Evolutionary conservation across 306 rosid genomes (phyloP), one percentile per base, ranked within the genome.

Genomic region (Crotalaria pallida): DNA sequence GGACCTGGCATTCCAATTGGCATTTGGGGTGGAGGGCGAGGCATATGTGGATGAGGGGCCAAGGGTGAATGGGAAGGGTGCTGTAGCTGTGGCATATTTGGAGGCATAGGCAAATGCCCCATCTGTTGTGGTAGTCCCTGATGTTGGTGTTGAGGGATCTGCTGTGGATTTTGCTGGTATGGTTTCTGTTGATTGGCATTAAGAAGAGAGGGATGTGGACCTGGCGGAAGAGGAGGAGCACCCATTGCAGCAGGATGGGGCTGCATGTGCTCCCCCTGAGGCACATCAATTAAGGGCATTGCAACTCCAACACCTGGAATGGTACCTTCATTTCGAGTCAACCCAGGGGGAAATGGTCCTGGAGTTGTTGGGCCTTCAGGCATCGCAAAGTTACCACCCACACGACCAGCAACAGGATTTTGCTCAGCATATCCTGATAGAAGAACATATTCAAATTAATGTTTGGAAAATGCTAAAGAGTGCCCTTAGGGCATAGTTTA

Each of bases 171-270:
- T 60, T 87, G 96, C 53, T 87, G 96, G 80, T 81, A 94, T 44
- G 84, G 81, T 67, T 85, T 96, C 72, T 94, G 98, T 83, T 94
- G 98, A 72, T 88, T 94, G 64, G 80, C 72, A 66, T 81, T 86
- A 55, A 94, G 96, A 78, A 93, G 97, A 63, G 97, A 94, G 36
- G 98, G 98, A 76, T 94, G 98, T 21, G 98, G 98, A 68, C 98
- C 98, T 18, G 98, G 97, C 24, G 98, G 98, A 45, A 94, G 97
- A 81, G 97, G 97, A 60, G 98, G 98, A 58, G 97, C 95, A 50
- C 92, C 95, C 77, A 85, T 80, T n/a, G 97, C 83, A 51, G 67
- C 85, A 24, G 85, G 86, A 80, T 84, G 94, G 66, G 96, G 74
- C 63, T 90, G 98, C 74, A 89, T 90, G 65, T 83, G 90, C 27